These are phyloP conservation scores for Halenospora varia DNA, from an alignment of 495 filamentous ascomycete species.

Conservation along the genomic window DNA sequence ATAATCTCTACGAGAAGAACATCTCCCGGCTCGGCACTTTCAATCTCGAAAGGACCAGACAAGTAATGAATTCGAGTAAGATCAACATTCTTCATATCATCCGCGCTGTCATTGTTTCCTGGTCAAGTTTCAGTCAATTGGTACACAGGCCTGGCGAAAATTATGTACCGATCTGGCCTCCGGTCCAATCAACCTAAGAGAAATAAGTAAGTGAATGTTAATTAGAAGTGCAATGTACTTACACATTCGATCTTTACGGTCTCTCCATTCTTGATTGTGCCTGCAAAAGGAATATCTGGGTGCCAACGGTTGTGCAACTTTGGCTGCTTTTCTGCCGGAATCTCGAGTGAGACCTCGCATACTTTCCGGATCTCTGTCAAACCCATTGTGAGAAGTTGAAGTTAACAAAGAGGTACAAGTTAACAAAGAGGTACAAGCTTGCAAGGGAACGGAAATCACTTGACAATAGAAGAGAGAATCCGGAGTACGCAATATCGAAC, in stretches of 20 bases:
- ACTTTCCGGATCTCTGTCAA: slow-evolving; percentile 64
- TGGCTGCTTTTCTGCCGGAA: slow-evolving; percentile 69
- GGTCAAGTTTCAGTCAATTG: not conserved
- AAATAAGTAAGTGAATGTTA: not conserved
- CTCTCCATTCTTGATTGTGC: slow-evolving; percentile 78
- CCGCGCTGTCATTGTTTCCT: slow-evolving; percentile 80
- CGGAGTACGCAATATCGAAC: too few relatives aligned
- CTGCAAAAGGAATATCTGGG: slow-evolving; percentile 77
- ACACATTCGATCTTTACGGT: slow-evolving; percentile 91
- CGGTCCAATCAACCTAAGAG: slow-evolving; percentile 67
- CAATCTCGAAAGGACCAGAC: slow-evolving; percentile 87
- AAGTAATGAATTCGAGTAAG: slow-evolving; percentile 84
- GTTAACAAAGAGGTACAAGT: not conserved
- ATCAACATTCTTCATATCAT: slow-evolving; percentile 84
- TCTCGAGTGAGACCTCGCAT: slow-evolving; percentile 62
- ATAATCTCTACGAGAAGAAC: slow-evolving; percentile 89
- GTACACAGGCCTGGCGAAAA: not conserved
- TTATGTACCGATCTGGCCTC: slow-evolving; percentile 76
- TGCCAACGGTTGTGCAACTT: slow-evolving; percentile 92
- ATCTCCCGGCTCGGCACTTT: slow-evolving; percentile 82
- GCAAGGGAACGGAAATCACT: too few relatives aligned
- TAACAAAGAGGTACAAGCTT: not conserved
- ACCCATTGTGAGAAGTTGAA: slow-evolving; percentile 40
- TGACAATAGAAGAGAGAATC: too few relatives aligned
- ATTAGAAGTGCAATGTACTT: not conserved